phyloP scores from a whole-genome alignment of 768 basidiomycete genomes.

The Podaxis rugospora region DNA sequence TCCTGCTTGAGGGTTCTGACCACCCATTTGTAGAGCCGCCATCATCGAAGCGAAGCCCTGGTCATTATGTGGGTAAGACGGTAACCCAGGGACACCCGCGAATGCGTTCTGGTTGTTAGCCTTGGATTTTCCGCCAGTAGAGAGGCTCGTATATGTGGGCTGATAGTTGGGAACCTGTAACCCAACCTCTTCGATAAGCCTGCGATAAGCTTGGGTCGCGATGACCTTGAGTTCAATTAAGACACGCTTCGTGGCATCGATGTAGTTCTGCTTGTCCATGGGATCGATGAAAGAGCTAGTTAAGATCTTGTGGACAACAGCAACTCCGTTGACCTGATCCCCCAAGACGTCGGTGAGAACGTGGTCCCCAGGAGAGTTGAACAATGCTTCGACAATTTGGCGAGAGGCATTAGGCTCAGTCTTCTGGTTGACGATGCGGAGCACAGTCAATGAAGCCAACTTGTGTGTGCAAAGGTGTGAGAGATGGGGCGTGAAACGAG shows the following conservation, averaged over 20 bases:
- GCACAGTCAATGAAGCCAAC: constrained; percentile 88
- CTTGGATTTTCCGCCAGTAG: constrained; percentile 53
- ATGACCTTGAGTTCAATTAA: constrained; percentile 89
- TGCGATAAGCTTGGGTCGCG: constrained; percentile 90
- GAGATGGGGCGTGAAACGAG: constrained; percentile 93
- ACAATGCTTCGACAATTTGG: constrained; percentile 85
- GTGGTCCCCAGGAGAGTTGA: constrained; percentile 85
- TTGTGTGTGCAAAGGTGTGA: constrained; percentile 98
- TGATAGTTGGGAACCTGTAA: constrained; percentile 86
- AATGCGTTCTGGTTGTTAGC: constrained; percentile 51
- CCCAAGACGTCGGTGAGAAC: constrained; percentile 91
- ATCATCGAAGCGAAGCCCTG: constrained; percentile 90
- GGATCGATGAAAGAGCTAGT: constrained; percentile 83
- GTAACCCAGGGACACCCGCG: constrained; percentile 63
- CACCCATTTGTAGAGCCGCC: constrained; percentile 89
- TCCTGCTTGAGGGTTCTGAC: constrained; percentile 78
- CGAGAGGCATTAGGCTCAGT: constrained; percentile 85
- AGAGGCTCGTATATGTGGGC: constrained; percentile 65
- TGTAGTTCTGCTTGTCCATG: constrained; percentile 58
- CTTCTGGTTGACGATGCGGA: constrained; percentile 96
- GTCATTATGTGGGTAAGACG: constrained; percentile 77
- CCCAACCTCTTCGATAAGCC: constrained; percentile 92
- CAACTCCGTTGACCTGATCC: constrained; percentile 95
- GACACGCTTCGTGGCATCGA: constrained; percentile 88
- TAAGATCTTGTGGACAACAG: constrained; percentile 89